phyloP scores from a whole-genome alignment of 768 basidiomycete species.

The Dentipellis sp. region DNA sequence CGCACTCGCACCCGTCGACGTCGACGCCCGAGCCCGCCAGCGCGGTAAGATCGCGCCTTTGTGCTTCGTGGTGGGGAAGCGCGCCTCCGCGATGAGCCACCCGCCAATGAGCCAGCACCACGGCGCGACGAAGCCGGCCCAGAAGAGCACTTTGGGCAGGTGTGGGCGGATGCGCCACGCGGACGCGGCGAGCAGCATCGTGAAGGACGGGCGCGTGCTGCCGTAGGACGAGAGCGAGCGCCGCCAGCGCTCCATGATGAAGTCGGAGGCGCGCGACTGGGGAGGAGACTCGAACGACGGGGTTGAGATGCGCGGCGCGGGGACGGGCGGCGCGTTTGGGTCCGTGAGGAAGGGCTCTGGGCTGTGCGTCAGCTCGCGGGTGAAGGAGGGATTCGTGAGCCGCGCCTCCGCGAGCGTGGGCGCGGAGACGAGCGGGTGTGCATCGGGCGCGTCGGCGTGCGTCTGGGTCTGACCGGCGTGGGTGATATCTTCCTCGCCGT shows the following conservation, averaged over 20 bases:
- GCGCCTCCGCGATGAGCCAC: slow-evolving; percentile 39
- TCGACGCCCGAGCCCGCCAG: not conserved
- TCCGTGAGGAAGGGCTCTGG: not conserved
- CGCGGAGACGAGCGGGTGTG: not conserved
- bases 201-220: slow-evolving; percentile 12
- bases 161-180: not conserved
- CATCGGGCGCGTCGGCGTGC: slow-evolving; percentile 1
- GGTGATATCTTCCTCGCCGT: slow-evolving; percentile 11
- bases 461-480: not conserved
- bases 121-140: slow-evolving; percentile 64
- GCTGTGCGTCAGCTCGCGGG: not conserved
- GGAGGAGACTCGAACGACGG: slow-evolving; percentile 7
- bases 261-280: slow-evolving; percentile 14
- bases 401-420: not conserved
- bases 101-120: slow-evolving; percentile 73
- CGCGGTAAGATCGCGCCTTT: slow-evolving; percentile 29
- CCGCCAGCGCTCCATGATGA: slow-evolving; percentile 22
- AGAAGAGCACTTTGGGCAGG: slow-evolving; percentile 44
- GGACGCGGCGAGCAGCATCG: slow-evolving; percentile 1
- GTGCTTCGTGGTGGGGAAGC: slow-evolving; percentile 31
- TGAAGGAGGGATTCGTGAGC: not conserved
- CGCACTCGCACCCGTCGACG: not conserved
- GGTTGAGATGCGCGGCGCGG: not conserved
- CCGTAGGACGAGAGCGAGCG: slow-evolving; percentile 15
- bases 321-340: not conserved